Percentiles rank a stretch among this genome's conserved stretches.
Conservation (phyloP, 2,329 filamentous ascomycete species). For the Arthroderma uncinatum region DNA sequence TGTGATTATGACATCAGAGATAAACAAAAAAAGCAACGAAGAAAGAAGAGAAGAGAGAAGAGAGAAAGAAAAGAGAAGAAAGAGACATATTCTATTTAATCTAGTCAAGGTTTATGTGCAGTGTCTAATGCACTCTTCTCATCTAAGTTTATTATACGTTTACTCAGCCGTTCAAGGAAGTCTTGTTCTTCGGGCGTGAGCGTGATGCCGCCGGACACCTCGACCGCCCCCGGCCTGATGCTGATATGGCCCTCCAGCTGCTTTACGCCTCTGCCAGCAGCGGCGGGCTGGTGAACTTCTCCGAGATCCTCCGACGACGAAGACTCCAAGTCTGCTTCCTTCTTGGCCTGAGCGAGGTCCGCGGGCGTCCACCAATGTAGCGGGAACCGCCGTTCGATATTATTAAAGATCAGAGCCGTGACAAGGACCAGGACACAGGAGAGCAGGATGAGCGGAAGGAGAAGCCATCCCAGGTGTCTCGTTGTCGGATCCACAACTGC, state of each 20-base stretch:
- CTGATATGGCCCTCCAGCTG: conserved; percentile 19
- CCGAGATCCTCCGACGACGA: conserved; percentile 11
- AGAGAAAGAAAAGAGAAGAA: neutral
- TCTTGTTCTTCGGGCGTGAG: conserved; percentile 25
- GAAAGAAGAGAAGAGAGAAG: neutral
- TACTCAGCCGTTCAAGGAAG: conserved; percentile 25
- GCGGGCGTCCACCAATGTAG: conserved; percentile 52
- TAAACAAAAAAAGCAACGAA: neutral
- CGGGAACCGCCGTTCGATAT: conserved; percentile 56
- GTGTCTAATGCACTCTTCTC: conserved; percentile 4
- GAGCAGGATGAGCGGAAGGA: conserved; percentile 53
- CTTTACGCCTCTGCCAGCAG: conserved; percentile 6
- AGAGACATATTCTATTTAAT: neutral
- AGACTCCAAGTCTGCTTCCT: conserved; percentile 16
- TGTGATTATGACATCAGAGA: neutral
- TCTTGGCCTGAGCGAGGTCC: conserved; percentile 18
- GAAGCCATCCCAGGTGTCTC: conserved; percentile 53
- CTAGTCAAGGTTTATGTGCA: neutral
- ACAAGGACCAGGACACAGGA: conserved; percentile 50
- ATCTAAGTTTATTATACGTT: conserved; percentile 20
- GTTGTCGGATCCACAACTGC: conserved; percentile 50
- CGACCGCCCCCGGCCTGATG: conserved; percentile 23
- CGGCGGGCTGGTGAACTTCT: neutral
- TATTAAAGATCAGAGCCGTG: conserved; percentile 56
- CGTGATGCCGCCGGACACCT: conserved; percentile 26